Evolutionary conservation across 805 yeast species (phyloP).

Genomic region (Starmerella khaoyaiensis): DNA sequence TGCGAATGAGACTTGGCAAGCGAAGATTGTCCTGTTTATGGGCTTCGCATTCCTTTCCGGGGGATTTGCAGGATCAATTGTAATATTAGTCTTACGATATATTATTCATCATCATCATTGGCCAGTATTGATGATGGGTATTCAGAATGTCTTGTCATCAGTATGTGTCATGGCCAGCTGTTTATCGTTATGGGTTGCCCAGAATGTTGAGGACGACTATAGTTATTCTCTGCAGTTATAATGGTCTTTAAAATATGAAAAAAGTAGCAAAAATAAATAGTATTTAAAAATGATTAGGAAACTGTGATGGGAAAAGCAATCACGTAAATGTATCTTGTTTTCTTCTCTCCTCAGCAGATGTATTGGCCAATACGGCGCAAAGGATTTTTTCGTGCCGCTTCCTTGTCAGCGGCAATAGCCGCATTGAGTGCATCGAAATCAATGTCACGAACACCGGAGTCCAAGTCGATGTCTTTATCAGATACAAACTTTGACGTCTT

Average conservation of each 20-base stretch:
- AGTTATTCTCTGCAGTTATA: slow-evolving; percentile 76
- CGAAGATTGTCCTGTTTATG: slow-evolving; percentile 73
- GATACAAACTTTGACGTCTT: slow-evolving; percentile 32
- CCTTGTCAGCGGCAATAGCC: slow-evolving; percentile 42
- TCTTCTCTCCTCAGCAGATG: slow-evolving; percentile 7
- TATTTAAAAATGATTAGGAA: not conserved
- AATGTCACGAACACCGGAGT: slow-evolving; percentile 47
- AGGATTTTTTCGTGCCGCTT: slow-evolving; percentile 28
- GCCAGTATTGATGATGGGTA: slow-evolving; percentile 92
- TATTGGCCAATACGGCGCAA: slow-evolving; percentile 9
- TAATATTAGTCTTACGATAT: slow-evolving; percentile 76
- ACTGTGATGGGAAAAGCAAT: not conserved
- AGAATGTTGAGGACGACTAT: slow-evolving; percentile 91
- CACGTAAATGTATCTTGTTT: not conserved
- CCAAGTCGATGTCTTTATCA: slow-evolving; percentile 42
- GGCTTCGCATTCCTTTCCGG: slow-evolving; percentile 92
- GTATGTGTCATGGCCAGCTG: slow-evolving; percentile 77
- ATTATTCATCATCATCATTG: slow-evolving; percentile 52
- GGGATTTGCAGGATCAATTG: slow-evolving; percentile 83
- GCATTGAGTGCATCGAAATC: slow-evolving; percentile 42
- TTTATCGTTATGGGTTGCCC: slow-evolving; percentile 81
- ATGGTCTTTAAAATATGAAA: not conserved
- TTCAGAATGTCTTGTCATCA: slow-evolving; percentile 72
- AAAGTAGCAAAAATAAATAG: not conserved
- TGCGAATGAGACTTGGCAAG: slow-evolving; percentile 70